Percentiles rank a stretch among this genome's conserved stretches.
phyloP scores from a whole-genome alignment of 176 grass and related monocot species.

The Oropetium thomaeum region DNA sequence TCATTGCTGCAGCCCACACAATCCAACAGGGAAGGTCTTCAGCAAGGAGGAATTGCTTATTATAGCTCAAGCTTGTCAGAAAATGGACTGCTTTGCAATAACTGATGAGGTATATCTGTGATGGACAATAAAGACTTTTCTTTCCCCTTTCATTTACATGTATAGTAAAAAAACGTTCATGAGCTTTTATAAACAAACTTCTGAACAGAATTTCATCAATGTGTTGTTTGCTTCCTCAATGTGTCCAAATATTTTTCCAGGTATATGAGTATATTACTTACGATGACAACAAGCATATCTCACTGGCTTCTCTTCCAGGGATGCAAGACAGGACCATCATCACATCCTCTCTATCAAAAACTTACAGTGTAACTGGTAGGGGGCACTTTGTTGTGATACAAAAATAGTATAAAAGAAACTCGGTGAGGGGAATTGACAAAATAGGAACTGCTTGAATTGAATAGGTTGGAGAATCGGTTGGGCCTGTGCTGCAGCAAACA shows the following conservation, averaged over 20 bases:
- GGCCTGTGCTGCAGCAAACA: conserved; percentile 66
- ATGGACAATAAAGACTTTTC: no score
- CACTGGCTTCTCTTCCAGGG: conserved; percentile 56
- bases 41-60: conserved; percentile 68
- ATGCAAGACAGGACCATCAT: conserved; percentile 61
- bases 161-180: no score
- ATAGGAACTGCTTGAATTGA: not conserved
- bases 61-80: conserved; percentile 55
- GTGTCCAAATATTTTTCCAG: conserved; percentile 38
- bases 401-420: not conserved
- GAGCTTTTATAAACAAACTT: not conserved
- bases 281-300: conserved; percentile 47
- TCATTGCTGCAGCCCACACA: conserved; percentile 67
- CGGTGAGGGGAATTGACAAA: not conserved
- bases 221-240: not conserved
- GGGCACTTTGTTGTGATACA: not conserved
- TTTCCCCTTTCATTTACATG: no score
- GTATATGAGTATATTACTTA: conserved; percentile 78
- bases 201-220: not conserved
- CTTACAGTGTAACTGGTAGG: conserved; percentile 84
- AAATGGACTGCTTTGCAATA: conserved; percentile 72
- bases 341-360: conserved; percentile 50
- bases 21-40: conserved; percentile 94
- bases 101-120: conserved; percentile 68
- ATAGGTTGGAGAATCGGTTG: conserved; percentile 95